phyloP scores from a whole-genome alignment of 495 filamentous ascomycete species.

The Daldinia decipiens region DNA sequence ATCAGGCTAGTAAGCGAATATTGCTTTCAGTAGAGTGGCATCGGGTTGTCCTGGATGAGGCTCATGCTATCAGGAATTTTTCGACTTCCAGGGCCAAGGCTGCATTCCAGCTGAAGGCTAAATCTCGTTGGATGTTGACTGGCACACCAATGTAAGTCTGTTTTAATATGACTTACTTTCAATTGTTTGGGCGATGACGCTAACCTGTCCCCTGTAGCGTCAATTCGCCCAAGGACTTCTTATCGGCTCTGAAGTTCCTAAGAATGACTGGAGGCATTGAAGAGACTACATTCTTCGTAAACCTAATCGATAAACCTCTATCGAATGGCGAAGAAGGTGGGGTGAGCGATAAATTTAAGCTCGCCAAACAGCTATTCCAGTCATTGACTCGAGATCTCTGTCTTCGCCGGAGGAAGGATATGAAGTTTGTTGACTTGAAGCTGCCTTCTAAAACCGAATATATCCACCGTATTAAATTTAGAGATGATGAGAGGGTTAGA shows the following conservation, averaged over 20 bases:
- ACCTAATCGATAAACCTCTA: constrained; percentile 76
- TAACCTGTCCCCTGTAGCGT: constrained; percentile 52
- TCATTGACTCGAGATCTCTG: constrained; percentile 84
- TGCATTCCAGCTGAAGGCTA: constrained; percentile 71
- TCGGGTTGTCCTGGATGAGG: constrained; percentile 88
- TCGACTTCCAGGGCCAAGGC: constrained; percentile 76
- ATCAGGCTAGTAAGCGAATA: constrained; percentile 51
- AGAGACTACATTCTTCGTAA: constrained; percentile 77
- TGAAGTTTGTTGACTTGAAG: constrained; percentile 86
- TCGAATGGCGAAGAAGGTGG: constrained; percentile 64
- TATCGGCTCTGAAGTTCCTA: constrained; percentile 83
- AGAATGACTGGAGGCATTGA: constrained; percentile 81
- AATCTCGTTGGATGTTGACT: constrained; percentile 83
- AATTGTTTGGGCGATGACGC: constrained; percentile 3
- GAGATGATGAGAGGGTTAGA: constrained; percentile 77
- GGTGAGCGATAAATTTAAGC: constrained; percentile 1
- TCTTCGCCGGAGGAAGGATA: constrained; percentile 85
- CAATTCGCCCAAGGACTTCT: constrained; percentile 84
- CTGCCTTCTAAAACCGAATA: constrained; percentile 83
- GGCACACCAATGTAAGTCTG: constrained; percentile 75
- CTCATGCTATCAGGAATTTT: constrained; percentile 84
- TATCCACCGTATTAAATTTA: constrained; percentile 80
- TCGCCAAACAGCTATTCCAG: constrained; percentile 72
- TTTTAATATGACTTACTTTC: background rate
- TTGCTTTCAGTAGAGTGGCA: constrained; percentile 79